Evolutionary conservation across 495 filamentous ascomycete species (phyloP).

Genomic region (Trichoderma parareesei): DNA sequence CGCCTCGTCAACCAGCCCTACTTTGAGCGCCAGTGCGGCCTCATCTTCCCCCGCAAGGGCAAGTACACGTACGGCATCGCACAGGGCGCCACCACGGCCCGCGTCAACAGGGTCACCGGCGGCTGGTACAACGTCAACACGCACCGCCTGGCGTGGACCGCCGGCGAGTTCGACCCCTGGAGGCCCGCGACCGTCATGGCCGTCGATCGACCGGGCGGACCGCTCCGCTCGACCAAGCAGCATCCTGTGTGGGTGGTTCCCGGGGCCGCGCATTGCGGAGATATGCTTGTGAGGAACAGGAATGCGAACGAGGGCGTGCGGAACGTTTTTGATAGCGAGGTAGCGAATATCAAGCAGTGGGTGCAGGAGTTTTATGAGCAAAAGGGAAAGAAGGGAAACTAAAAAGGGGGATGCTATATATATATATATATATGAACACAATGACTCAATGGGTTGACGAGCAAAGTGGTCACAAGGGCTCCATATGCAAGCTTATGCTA

Average conservation of each 20-base stretch:
- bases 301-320: slow-evolving; percentile 21
- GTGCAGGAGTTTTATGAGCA: slow-evolving; percentile 36
- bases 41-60: slow-evolving; percentile 50
- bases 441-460: not conserved
- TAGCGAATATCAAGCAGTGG: slow-evolving; percentile 43
- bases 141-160: slow-evolving; percentile 51
- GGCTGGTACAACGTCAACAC: slow-evolving; percentile 51
- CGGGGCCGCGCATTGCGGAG: slow-evolving; percentile 45
- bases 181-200: slow-evolving; percentile 44
- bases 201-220: slow-evolving; percentile 45
- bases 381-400: not conserved
- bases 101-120: slow-evolving; percentile 52
- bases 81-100: slow-evolving; percentile 40
- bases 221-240: slow-evolving; percentile 32
- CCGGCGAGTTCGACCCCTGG: slow-evolving; percentile 59
- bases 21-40: slow-evolving; percentile 50
- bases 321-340: slow-evolving; percentile 32
- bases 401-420: not conserved
- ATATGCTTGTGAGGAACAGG: slow-evolving; percentile 37
- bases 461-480: no score
- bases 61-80: slow-evolving; percentile 43
- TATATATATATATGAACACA: no score
- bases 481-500: no score
- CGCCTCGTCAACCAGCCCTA: slow-evolving; percentile 48
- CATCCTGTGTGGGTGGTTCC: slow-evolving; percentile 49